Evolutionary conservation across 345 rosid genomes (phyloP), one percentile per base, ranked within the genome.

Genomic region (Psidium friedrichsthalianum): DNA sequence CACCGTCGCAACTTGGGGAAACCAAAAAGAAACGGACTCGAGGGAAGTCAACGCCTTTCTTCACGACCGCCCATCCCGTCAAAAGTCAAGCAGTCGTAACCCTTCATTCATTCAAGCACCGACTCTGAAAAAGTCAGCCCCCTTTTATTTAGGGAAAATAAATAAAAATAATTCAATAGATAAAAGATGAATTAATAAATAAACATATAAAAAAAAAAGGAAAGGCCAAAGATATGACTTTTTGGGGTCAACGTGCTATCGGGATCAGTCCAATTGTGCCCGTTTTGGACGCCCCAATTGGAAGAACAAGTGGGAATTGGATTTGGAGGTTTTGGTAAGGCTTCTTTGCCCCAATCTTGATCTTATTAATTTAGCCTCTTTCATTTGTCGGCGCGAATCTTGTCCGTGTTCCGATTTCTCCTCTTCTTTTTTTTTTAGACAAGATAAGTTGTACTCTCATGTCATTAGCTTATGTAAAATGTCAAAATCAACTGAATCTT

Each of bases 401-500:
- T 29, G 42, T 29, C 15, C 0, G 6, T 15, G 11, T 29, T 29
- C 11, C 42, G 0, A 29, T 61, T 0, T 10, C 20, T 61, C 11
- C 5, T 3, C 8, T 36, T 36, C 3, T 36, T 36, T 36, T 36
- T 3, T 52, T 61, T 27, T 61, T 5, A 29, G 0, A 29, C 9
- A 9, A 18, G 0, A 15, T 6, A 15, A 15, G 6, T 29, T 3
- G 32, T 29, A 15, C 4, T 64, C 11, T 1, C 1, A 0, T 15
- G 18, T 27, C 36, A 13, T 3, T 27, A 51, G 52, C 54, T 61
- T 61, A 0, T 1, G 1, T 2, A 4, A 69, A 64, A 16, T 3
- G 0, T 4, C 4, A 18, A 18, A 0, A 14, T 61, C 29, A 15
- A 29, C 11, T 6, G 6, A 61, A 18, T 32, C 0, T 69, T 69